Evolutionary conservation across 192 early-diverging fungal species (phyloP), one percentile per base, ranked within the genome.

Genomic region (Coemansia javaensis): DNA sequence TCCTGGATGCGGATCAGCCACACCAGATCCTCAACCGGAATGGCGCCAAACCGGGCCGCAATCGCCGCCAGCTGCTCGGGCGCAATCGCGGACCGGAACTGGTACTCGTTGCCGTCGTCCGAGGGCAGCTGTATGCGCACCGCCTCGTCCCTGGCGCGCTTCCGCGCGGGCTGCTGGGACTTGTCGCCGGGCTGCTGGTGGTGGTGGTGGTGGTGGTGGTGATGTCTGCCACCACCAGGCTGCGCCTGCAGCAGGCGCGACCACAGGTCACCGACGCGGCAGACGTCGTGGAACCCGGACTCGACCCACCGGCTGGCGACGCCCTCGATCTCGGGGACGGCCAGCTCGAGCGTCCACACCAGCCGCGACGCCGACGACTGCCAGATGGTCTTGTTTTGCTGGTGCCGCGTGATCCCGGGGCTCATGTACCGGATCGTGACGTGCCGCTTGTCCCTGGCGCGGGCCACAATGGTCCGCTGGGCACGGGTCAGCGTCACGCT

Each of bases 91-190:
- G 59, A 70, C 45, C 60, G 49, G 34, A 75, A 72, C 22, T 53
- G 64, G 23, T 77, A 55, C 3, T 68, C 66, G 7, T 50, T 66
- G 25, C 61, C 60, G 47, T 63, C 71, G 39, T 66, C 72, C 2
- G 72, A 65, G 2, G 51, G 62, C 18, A 59, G 48, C 32, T 57
- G 44, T n/a, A 66, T 65, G 49, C 56, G 48, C 7, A 50, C 32
- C 1, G 12, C 23, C 27, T 38, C 44, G 15, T 34, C 32, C 30
- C 32, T 56, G 14, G 50, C 32, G 4, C 62, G 62, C 22, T 57
- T 51, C 22, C 43, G 40, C n/a, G 31, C 37, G 5, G 28, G 12
- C n/a, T 64, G 32, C 12, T 21, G 32, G 41, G n/a, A n/a, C n/a
- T 20, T 13, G 16, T 22, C n/a, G n/a, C 24, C 24, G 3, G 24